These are phyloP conservation scores for Globisporangium nodosum DNA, from an alignment of 352 stramenopile species.

Conservation along the genomic window DNA sequence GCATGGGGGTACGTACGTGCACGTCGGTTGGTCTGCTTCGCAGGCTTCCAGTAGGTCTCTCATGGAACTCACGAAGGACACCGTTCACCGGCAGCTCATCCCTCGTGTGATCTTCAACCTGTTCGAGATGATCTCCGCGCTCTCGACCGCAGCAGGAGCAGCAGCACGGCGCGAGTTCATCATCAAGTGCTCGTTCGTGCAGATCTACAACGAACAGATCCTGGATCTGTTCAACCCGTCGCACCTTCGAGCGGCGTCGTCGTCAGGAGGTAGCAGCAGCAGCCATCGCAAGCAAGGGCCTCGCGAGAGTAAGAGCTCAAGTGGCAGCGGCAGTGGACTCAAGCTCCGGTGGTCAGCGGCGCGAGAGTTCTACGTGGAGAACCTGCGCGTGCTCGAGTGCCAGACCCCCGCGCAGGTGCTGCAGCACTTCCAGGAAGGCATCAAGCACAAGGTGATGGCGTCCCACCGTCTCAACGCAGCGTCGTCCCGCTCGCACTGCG, in stretches of 20 bases:
- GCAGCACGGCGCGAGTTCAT: slow-evolving; percentile 27
- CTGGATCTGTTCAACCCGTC: slow-evolving; percentile 45
- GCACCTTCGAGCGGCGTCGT: slow-evolving; percentile 13
- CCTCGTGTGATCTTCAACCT: slow-evolving; percentile 40
- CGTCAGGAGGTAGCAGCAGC: background rate
- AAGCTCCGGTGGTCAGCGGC: slow-evolving; percentile 41
- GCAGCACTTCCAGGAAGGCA: slow-evolving; percentile 42
- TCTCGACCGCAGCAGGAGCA: slow-evolving; percentile 1
- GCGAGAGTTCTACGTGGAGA: slow-evolving; percentile 62
- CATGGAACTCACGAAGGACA: background rate
- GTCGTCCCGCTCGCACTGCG: slow-evolving; percentile 47
- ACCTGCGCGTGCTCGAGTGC: slow-evolving; percentile 38
- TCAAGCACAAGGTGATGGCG: slow-evolving; percentile 60
- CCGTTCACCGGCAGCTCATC: slow-evolving; percentile 25
- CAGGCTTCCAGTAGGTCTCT: slow-evolving; percentile 1
- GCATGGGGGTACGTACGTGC: slow-evolving; percentile 37
- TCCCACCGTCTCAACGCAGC: slow-evolving; percentile 49
- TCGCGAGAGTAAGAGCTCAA: background rate
- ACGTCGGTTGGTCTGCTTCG: background rate
- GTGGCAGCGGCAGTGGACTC: slow-evolving; percentile 8
- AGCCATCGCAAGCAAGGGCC: background rate
- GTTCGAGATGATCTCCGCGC: slow-evolving; percentile 24
- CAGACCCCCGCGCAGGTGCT: slow-evolving; percentile 36
- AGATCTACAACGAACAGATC: slow-evolving; percentile 92
- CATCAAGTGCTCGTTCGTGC: slow-evolving; percentile 75